Percentiles rank a stretch among this genome's conserved stretches.
phyloP scores from a whole-genome alignment of 164 flowering plant genomes.

The Vitis rotundifolia region DNA sequence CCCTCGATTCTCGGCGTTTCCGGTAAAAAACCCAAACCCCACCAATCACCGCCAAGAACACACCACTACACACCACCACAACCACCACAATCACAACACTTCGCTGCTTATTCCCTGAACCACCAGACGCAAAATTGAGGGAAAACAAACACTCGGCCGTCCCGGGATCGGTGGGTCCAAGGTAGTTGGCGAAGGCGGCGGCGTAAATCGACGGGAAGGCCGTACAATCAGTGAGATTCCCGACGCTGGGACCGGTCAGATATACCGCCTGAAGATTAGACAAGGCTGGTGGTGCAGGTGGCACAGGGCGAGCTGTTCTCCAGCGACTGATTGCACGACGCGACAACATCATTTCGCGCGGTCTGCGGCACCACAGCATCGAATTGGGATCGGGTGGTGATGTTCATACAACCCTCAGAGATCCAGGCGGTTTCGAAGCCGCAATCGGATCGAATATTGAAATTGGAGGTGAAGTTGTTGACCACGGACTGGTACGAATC shows the following conservation, averaged over 20 bases:
- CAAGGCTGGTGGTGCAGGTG: conserved; percentile 32
- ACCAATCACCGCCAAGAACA: conserved; percentile 16
- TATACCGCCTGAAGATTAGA: conserved; percentile 22
- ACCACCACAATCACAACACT: conserved; percentile 34
- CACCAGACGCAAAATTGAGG: conserved; percentile 18
- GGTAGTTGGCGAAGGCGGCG: conserved; percentile 34
- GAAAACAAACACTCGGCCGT: conserved; percentile 36
- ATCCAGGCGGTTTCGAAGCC: conserved; percentile 44
- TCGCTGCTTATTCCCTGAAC: conserved; percentile 4
- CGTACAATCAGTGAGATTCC: conserved; percentile 37
- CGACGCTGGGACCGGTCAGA: conserved; percentile 27
- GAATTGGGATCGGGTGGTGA: conserved; percentile 33
- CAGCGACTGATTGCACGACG: conserved; percentile 37
- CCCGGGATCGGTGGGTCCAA: conserved; percentile 38
- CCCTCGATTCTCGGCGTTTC: conserved; percentile 14
- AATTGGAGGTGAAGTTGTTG: conserved; percentile 13
- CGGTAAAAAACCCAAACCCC: conserved; percentile 38
- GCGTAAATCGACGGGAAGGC: conserved; percentile 39
- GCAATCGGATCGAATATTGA: conserved; percentile 32
- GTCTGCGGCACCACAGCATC: conserved; percentile 25
- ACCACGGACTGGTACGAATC: conserved; percentile 23
- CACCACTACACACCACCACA: conserved; percentile 25
- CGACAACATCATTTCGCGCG: conserved; percentile 13
- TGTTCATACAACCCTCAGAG: conserved; percentile 40
- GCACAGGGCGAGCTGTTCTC: conserved; percentile 35